Conservation (phyloP, 2,329 filamentous ascomycete genomes). For the Diaporthe amygdali region DNA sequence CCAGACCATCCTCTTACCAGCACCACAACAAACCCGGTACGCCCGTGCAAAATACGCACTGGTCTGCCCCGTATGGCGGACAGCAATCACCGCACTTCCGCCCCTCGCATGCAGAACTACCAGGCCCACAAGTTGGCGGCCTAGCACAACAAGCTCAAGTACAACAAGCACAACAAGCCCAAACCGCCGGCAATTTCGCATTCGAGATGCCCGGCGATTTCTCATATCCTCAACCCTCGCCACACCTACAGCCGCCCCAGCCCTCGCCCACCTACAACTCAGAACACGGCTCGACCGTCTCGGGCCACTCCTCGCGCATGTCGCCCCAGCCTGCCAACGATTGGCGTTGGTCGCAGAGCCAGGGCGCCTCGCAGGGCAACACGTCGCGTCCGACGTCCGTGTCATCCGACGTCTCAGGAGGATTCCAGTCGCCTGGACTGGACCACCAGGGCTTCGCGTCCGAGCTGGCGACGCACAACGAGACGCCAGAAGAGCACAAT, state of each 20-base stretch:
- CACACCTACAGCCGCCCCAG: conserved; percentile 34
- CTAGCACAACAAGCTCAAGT: not conserved
- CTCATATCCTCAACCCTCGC: conserved; percentile 43
- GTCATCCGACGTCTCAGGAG: conserved; percentile 37
- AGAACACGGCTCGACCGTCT: conserved; percentile 35
- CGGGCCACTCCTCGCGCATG: conserved; percentile 26
- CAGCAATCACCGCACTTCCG: conserved; percentile 32
- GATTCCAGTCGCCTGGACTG: conserved; percentile 43
- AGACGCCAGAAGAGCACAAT: conserved; percentile 51
- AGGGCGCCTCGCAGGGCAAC: conserved; percentile 31
- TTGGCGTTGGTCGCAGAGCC: conserved; percentile 50
- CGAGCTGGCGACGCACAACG: conserved; percentile 52
- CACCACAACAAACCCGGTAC: conserved; percentile 39
- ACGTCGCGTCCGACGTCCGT: conserved; percentile 42
- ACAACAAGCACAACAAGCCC: conserved; percentile 16
- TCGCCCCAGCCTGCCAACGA: conserved; percentile 35
- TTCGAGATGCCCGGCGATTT: conserved; percentile 55
- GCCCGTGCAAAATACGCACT: conserved; percentile 27
- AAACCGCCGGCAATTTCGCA: conserved; percentile 25
- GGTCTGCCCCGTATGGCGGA: conserved; percentile 31
- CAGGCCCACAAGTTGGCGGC: conserved; percentile 28
- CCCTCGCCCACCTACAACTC: conserved; percentile 34
- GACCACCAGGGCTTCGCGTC: conserved; percentile 47
- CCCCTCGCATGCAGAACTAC: conserved; percentile 44
- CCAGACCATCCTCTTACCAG: conserved; percentile 43